These are phyloP conservation scores for Capsicum chinense DNA, from an alignment of 257 asterid species.

Conservation along the genomic window DNA sequence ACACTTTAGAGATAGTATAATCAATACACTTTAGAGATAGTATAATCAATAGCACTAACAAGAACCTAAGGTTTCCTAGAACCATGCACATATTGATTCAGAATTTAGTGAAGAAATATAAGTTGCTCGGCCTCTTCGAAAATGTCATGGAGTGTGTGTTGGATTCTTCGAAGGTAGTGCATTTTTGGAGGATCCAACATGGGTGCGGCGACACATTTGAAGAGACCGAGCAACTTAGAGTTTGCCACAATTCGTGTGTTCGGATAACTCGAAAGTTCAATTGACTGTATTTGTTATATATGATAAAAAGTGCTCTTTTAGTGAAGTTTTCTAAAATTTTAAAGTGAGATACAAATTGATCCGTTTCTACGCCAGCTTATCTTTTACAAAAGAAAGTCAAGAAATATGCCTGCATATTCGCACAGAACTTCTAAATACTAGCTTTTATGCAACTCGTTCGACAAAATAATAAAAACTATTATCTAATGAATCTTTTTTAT, in stretches of 20 bases:
- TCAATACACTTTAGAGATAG: not conserved
- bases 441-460: not conserved
- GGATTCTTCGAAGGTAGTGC: no score
- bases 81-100: constrained; percentile 8
- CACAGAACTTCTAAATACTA: not conserved
- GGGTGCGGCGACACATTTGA: no score
- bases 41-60: not conserved
- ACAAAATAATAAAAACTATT: not conserved
- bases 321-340: not conserved
- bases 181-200: no score
- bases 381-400: constrained; percentile 12
- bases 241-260: not conserved
- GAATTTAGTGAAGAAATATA: not conserved
- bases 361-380: not conserved
- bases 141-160: no score
- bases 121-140: no score
- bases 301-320: not conserved
- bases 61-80: constrained; percentile 16
- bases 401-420: not conserved
- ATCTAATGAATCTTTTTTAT: not conserved
- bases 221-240: not conserved
- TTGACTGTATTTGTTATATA: not conserved
- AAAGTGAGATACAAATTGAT: not conserved
- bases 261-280: not conserved
- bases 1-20: not conserved